phyloP scores from a whole-genome alignment of 2,329 filamentous ascomycete genomes.

The Lecanicillium sp. region DNA sequence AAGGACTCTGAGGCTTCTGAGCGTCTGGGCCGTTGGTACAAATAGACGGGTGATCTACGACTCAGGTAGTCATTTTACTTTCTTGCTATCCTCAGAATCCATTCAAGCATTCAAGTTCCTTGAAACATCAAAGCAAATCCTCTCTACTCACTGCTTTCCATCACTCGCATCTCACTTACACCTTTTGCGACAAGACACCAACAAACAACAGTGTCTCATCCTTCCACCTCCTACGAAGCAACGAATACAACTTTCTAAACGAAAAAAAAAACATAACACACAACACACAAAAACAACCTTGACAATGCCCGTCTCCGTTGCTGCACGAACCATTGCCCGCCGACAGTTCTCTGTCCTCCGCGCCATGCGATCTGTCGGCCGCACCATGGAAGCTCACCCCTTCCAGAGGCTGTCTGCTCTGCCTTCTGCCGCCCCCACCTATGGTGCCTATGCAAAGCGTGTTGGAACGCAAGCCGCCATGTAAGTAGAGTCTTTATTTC shows the following conservation, averaged over 20 bases:
- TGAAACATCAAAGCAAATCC: constrained; percentile 3
- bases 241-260: background rate
- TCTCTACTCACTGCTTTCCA: constrained; percentile 8
- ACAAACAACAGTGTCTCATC: constrained; percentile 7
- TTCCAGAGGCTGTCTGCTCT: constrained; percentile 24
- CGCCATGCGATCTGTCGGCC: constrained; percentile 23
- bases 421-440: constrained; percentile 23
- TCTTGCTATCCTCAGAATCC: constrained; percentile 1
- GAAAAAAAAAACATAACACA: no score
- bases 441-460: constrained; percentile 22
- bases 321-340: constrained; percentile 19
- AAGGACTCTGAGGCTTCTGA: no score
- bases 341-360: constrained; percentile 27
- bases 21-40: no score
- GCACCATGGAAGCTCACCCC: constrained; percentile 27
- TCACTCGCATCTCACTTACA: constrained; percentile 7
- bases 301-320: constrained; percentile 12
- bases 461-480: constrained; percentile 21
- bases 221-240: constrained; percentile 10
- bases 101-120: constrained; percentile 14
- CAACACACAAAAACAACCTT: no score
- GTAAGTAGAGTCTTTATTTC: constrained; percentile 21
- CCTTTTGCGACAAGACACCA: constrained; percentile 8
- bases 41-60: no score
- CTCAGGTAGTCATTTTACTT: no score